A percentile compares a stretch with the other conserved stretches of the same genome.
These are phyloP conservation scores for Ensete glaucum DNA, from an alignment of 176 grass and related monocot genomes.

Conservation along the genomic window DNA sequence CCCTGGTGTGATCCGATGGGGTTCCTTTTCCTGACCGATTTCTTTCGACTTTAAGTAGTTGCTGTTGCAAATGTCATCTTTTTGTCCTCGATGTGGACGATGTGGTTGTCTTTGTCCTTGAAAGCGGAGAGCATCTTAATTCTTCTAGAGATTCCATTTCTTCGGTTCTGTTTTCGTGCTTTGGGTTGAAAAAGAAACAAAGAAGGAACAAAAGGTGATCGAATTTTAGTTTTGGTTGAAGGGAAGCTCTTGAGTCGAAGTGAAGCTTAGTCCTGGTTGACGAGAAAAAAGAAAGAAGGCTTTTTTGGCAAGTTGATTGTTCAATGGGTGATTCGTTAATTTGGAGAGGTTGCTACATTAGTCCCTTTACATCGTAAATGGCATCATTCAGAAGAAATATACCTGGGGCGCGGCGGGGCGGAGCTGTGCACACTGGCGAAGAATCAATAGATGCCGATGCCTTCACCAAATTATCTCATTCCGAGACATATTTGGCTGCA, in stretches of 20 bases:
- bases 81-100: not conserved
- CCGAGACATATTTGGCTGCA: constrained; percentile 51
- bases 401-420: constrained; percentile 40
- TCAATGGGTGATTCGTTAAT: not conserved
- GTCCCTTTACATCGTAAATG: constrained; percentile 23
- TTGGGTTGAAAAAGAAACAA: not conserved
- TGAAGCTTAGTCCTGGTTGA: not conserved
- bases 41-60: not conserved
- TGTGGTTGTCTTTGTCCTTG: not conserved
- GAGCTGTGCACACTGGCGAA: constrained; percentile 42
- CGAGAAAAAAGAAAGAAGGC: not conserved
- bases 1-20: not conserved
- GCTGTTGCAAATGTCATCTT: not conserved
- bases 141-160: too few relatives aligned
- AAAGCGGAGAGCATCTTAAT: not conserved
- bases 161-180: not conserved
- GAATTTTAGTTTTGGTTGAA: not conserved
- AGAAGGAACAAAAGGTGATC: too few relatives aligned
- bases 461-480: constrained; percentile 66
- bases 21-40: not conserved
- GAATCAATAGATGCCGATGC: constrained; percentile 43
- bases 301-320: not conserved
- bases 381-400: constrained; percentile 56
- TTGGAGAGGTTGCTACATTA: not conserved
- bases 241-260: not conserved